Base-by-base conservation (phyloP, 2,329 filamentous ascomycete species). In the Epichloe sibirici region DNA sequence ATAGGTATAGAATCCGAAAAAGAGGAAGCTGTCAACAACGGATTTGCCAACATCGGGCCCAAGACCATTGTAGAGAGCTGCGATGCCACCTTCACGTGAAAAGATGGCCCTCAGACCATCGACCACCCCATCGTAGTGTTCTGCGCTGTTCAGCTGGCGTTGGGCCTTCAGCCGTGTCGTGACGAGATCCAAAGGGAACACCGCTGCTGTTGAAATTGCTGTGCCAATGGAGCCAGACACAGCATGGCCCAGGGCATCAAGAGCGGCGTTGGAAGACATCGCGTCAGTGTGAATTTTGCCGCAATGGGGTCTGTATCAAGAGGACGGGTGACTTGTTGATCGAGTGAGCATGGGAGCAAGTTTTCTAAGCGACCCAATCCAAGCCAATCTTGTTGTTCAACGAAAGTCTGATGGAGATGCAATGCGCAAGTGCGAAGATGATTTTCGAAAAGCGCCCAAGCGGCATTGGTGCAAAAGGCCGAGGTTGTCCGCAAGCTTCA, bases 131-230 rank as follows among this genome's bases (percentile, higher is more conserved):
- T 72, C 71, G 65, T 91, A 90, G 57, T 81, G 75, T 17, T 63
- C 55, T 3, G 59, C 59, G 13, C 68, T 70, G 38, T 68, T 71
- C 15, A 82, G 68, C 59, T 79, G 79, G 42, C 77, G 77, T 69
- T 93, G 88, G 3, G 88, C 85, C 68, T 94, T 89, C 46, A 95
- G 76, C 31, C 89, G 81, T 28, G 89, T 90, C 52, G 89, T 85
- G 56, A 93, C 81, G 44, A 94, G 78, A 61, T 88, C 86, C 53
- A 95, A 77, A 2, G 90, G 90, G 64, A 95, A 94, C 5, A 88
- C 82, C 51, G 82, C 69, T 46, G 89, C 75, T 60, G 90, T 91
- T 11, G 89, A 87, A 55, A 91, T 77, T 15, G 87, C 85, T 0
- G 88, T 86, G 38, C 88, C 89, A 0, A 83, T 72, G 5, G 88